Base-by-base conservation (phyloP, 352 stramenopile genomes). In the Globisporangium nagaii region DNA sequence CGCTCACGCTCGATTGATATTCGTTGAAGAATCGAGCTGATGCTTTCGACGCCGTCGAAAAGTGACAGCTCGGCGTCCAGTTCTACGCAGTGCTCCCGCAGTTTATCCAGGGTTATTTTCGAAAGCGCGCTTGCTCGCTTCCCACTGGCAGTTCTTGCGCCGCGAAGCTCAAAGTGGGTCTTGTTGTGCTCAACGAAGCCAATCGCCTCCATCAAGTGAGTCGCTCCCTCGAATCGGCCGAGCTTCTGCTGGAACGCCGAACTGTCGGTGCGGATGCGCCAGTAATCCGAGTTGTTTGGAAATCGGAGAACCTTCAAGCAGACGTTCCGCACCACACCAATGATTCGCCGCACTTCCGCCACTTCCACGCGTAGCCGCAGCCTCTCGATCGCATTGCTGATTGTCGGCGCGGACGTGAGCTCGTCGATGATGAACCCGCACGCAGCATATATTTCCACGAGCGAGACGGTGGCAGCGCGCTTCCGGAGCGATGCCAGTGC, bases 351-450 rank as follows among this genome's bases (percentile, higher is more conserved):
- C 4, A 86, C 73, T 20, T 84, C 75, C 2, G 59, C 50, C 4
- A 73, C 53, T 3, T 90, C 77, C 0, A 73, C 56, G 8, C 78
- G 73, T 36, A 88, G 64, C 9, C 66, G 50, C 62, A 90, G 56
- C 40, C 70, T 84, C 15, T 82, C 73, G 22, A 90, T 69, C 0
- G 70, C 76, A 35, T 84, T 88, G 10, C 41, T 45, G 19, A 87
- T 64, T 12, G 76, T 87, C 4, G 76, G 74, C 1, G 71, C 69
- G 6, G 75, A 57, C 0, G 69, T 80, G 2, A 90, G 34, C 22
- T 86, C 79, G n/a, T 90, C 79, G 20, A 90, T 88, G 2, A 84
- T 59, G 40, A 84, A 85, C 0, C 79, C 79, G 34, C 76, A 90
- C n/a, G 49, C 70, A 4, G 56, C 71, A 39, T 68, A 88, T 0